Evolutionary conservation across 2,329 filamentous ascomycete genomes (phyloP).

Genomic region (Zymoseptoria passerinii): DNA sequence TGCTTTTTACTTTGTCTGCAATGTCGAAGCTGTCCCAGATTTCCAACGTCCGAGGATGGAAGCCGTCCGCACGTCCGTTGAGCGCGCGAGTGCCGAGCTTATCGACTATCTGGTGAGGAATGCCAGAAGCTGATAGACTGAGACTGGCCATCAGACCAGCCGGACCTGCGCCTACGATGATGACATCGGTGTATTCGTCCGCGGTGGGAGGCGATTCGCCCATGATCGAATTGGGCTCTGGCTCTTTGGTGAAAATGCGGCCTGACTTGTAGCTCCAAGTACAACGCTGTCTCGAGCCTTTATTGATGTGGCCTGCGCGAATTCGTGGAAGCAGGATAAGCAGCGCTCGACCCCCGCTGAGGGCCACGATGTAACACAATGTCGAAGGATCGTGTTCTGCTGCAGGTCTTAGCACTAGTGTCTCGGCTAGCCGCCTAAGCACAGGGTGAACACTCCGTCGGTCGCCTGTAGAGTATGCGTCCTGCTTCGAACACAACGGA

Average conservation of each 20-base stretch:
- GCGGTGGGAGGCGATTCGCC: background rate
- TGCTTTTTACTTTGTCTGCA: slow-evolving; percentile 53
- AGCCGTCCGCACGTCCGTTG: slow-evolving; percentile 42
- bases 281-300: background rate
- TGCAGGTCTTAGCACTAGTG: background rate
- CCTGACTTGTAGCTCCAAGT: background rate
- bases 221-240: background rate
- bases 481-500: background rate
- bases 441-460: background rate
- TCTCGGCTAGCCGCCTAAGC: background rate
- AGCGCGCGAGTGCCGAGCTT: slow-evolving; percentile 13
- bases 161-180: slow-evolving; percentile 45
- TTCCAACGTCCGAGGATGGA: slow-evolving; percentile 59
- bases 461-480: background rate
- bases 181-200: slow-evolving; percentile 29
- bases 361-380: background rate
- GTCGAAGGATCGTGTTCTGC: background rate
- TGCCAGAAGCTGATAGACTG: slow-evolving; percentile 41
- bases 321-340: background rate
- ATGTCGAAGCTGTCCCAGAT: slow-evolving; percentile 67
- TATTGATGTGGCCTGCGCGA: background rate
- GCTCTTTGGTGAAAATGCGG: background rate
- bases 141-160: slow-evolving; percentile 40
- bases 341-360: background rate
- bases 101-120: slow-evolving; percentile 41